Percentiles rank a stretch among this genome's conserved stretches.
phyloP scores from a whole-genome alignment of 2,329 filamentous ascomycete genomes.

The Ceratocystiopsis brevicomis region DNA sequence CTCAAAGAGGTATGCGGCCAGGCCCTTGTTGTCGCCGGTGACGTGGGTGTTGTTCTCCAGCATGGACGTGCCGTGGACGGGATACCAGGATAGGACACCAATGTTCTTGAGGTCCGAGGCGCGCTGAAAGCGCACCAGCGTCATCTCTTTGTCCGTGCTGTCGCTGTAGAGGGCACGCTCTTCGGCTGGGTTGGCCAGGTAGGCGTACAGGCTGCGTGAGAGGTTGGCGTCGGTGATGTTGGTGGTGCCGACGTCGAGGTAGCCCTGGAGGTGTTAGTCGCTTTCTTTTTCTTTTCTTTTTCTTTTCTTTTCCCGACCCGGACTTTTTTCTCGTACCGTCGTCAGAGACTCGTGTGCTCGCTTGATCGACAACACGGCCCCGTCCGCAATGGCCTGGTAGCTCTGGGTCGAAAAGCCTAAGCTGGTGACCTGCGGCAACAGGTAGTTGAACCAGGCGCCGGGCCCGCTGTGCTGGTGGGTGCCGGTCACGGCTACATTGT shows the following conservation, averaged over 20 bases:
- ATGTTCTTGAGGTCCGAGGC: constrained; percentile 57
- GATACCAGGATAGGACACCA: constrained; percentile 76
- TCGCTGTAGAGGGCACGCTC: constrained; percentile 52
- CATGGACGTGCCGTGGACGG: constrained; percentile 82
- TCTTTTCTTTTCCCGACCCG: no score
- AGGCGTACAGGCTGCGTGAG: constrained; percentile 76
- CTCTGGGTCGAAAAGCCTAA: constrained; percentile 73
- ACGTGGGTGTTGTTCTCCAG: constrained; percentile 79
- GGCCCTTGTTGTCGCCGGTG: constrained; percentile 82
- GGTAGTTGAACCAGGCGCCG: constrained; percentile 85
- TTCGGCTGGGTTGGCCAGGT: constrained; percentile 62
- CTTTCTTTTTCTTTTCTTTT: no score
- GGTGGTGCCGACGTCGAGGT: constrained; percentile 49
- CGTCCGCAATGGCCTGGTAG: constrained; percentile 76
- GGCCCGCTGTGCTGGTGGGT: constrained; percentile 88
- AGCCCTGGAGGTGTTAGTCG: constrained; percentile 25
- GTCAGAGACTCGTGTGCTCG: constrained; percentile 56
- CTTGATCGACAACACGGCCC: constrained; percentile 62
- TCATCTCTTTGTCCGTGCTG: constrained; percentile 48
- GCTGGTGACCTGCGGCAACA: constrained; percentile 78
- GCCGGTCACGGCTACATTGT: constrained; percentile 76
- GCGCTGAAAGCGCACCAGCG: constrained; percentile 58
- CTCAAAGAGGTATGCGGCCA: constrained; percentile 71
- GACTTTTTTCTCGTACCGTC: no score
- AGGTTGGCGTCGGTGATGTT: constrained; percentile 62